phyloP scores from a whole-genome alignment of 2,329 filamentous ascomycete genomes.

The Verticillium isaacii region DNA sequence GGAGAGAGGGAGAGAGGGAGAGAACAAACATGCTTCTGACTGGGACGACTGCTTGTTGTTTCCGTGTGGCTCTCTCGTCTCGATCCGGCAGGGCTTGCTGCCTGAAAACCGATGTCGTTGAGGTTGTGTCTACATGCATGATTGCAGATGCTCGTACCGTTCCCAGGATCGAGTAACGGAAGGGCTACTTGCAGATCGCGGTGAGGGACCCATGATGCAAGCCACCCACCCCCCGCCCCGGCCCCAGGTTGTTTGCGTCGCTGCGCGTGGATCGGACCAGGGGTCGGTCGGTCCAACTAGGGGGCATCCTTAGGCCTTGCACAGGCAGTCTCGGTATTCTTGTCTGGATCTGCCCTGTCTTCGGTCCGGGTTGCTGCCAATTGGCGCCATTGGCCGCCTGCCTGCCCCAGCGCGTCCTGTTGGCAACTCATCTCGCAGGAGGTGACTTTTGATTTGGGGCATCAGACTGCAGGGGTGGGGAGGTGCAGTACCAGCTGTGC shows the following conservation, averaged over 20 bases:
- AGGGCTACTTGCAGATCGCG: slow-evolving; percentile 1
- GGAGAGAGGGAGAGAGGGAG: no score
- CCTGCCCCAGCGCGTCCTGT: neutral
- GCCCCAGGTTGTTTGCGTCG: slow-evolving; percentile 1
- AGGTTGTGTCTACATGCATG: neutral
- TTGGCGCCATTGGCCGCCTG: neutral
- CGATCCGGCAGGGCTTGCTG: neutral
- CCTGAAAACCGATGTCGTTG: neutral
- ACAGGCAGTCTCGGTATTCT: neutral
- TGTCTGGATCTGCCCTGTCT: neutral
- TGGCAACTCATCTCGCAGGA: neutral
- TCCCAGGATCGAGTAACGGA: neutral
- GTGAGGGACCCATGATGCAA: neutral
- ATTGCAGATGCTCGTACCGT: neutral
- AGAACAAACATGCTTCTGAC: neutral
- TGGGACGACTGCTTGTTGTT: neutral
- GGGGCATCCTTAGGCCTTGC: neutral
- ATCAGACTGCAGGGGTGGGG: neutral
- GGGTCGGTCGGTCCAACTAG: neutral
- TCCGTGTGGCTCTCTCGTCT: neutral
- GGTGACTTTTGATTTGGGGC: neutral
- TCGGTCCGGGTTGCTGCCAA: no score
- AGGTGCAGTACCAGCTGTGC: neutral
- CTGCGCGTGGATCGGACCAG: neutral
- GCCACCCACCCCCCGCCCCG: neutral